phyloP scores from a whole-genome alignment of 1,284 basidiomycete genomes.

The Irpex lacteus region DNA sequence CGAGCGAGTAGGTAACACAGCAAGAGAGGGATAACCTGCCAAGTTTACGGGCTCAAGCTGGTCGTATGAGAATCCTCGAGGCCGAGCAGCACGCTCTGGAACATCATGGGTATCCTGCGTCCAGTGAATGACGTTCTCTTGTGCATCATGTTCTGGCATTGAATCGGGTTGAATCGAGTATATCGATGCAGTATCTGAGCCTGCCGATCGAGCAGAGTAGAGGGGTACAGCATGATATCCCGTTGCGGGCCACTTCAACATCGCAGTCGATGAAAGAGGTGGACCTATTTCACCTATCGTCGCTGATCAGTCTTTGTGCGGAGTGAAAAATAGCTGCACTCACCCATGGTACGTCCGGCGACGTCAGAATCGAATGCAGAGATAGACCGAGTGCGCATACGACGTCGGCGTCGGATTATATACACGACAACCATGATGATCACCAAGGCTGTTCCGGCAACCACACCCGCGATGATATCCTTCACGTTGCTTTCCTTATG shows the following conservation, averaged over 20 bases:
- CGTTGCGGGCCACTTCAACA: not conserved
- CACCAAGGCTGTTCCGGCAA: not conserved
- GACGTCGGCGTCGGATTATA: not conserved
- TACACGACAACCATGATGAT: not conserved
- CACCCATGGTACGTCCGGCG: not conserved
- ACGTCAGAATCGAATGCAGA: not conserved
- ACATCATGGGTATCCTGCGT: not conserved
- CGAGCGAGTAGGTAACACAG: no score
- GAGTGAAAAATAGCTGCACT: no score
- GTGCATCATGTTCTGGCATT: not conserved
- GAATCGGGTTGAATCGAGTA: not conserved
- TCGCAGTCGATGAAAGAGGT: not conserved
- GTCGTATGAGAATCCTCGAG: not conserved
- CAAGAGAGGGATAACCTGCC: no score
- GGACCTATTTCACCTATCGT: no score
- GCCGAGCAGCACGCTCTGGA: not conserved
- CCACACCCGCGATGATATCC: not conserved
- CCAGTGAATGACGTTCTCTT: not conserved
- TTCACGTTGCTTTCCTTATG: not conserved
- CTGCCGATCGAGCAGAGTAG: not conserved
- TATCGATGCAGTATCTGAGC: not conserved
- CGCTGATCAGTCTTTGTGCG: no score
- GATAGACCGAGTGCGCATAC: not conserved
- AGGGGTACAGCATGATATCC: not conserved
- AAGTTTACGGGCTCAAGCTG: not conserved